Conservation (phyloP, 345 rosid genomes). For the Brassica cretica region DNA sequence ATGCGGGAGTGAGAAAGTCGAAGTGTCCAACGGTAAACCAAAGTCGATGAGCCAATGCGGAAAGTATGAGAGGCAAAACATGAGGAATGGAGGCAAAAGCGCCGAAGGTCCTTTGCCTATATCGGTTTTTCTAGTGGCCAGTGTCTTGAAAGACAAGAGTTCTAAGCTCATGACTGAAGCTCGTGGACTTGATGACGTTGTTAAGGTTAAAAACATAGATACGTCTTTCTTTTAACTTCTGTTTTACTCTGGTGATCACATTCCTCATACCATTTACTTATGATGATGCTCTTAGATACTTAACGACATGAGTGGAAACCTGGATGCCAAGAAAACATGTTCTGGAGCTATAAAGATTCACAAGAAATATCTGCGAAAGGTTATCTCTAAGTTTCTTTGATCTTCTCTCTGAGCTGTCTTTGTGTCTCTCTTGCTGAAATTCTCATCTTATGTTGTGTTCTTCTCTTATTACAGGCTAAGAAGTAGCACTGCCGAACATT, state of each 20-base stretch:
- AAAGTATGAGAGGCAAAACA: conserved; percentile 86
- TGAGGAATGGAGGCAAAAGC: conserved; percentile 54
- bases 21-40: conserved; percentile 55
- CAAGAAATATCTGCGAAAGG: conserved; percentile 86
- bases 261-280: neutral
- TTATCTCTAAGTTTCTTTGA: conserved; percentile 26
- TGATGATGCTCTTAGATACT: conserved; percentile 55
- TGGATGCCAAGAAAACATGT: conserved; percentile 92
- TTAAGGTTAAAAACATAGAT: conserved; percentile 53
- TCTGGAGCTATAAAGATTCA: conserved; percentile 90
- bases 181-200: conserved; percentile 91
- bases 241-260: neutral
- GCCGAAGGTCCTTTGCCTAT: conserved; percentile 79
- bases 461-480: conserved; percentile 42
- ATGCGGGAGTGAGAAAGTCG: conserved; percentile 46
- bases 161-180: conserved; percentile 76
- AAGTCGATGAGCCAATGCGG: conserved; percentile 75
- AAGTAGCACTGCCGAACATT: conserved; percentile 38
- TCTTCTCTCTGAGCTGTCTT: neutral
- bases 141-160: conserved; percentile 95
- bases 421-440: conserved; percentile 21
- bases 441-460: conserved; percentile 1
- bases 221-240: neutral
- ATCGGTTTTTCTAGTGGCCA: conserved; percentile 93
- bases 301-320: conserved; percentile 82